These are phyloP conservation scores for Cnidoscolus chayamansa DNA, from an alignment of 441 rosid genomes.

Conservation along the genomic window DNA sequence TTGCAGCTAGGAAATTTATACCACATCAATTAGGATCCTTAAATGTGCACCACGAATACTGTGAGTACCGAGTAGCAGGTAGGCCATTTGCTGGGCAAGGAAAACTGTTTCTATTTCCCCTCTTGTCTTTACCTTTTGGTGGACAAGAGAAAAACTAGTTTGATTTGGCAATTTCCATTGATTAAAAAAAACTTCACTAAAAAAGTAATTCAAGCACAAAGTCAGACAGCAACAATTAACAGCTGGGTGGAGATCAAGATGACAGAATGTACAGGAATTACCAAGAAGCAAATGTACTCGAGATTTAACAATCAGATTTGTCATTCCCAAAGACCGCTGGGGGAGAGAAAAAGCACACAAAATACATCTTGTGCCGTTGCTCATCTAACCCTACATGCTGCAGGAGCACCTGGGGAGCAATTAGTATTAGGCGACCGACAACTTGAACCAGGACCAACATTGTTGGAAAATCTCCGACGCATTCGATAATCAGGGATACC, in stretches of 20 bases:
- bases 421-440: conserved; percentile 80
- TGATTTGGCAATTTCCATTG: conserved; percentile 22
- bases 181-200: conserved; percentile 13
- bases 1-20: background rate
- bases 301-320: conserved; percentile 34
- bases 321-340: conserved; percentile 25
- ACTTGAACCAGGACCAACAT: conserved; percentile 73
- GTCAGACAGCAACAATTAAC: conserved; percentile 33
- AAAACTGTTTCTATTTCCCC: background rate
- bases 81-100: background rate
- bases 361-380: conserved; percentile 29
- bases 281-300: conserved; percentile 38
- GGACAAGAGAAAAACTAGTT: background rate
- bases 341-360: conserved; percentile 38
- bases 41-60: background rate
- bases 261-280: conserved; percentile 31
- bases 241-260: conserved; percentile 25
- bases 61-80: background rate
- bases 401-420: conserved; percentile 72
- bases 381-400: conserved; percentile 84
- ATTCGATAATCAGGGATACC: conserved; percentile 60
- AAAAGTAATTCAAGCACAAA: conserved; percentile 34
- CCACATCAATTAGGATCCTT: background rate
- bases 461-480: conserved; percentile 55
- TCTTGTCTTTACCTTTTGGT: background rate